These are phyloP conservation scores for Medicago lupulina DNA, from an alignment of 306 rosid genomes.

Conservation along the genomic window DNA sequence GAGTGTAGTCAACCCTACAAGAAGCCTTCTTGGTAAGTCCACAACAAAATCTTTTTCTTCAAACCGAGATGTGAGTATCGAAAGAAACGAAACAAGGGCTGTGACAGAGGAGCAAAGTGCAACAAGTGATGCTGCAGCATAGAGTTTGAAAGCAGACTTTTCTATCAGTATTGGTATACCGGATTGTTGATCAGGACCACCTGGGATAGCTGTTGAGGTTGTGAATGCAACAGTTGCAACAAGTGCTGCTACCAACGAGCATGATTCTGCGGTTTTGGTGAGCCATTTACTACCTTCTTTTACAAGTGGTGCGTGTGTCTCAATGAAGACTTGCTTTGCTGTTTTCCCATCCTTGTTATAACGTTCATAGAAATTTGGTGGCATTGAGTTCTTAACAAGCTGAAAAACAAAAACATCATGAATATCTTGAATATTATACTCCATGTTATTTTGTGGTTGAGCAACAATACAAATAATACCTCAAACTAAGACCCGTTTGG, in stretches of 20 bases:
- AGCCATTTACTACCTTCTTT: slow-evolving; percentile 65
- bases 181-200: slow-evolving; percentile 43
- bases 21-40: slow-evolving; percentile 57
- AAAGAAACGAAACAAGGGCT: slow-evolving; percentile 51
- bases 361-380: slow-evolving; percentile 46
- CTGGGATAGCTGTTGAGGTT: slow-evolving; percentile 62
- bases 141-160: slow-evolving; percentile 47
- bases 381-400: slow-evolving; percentile 62
- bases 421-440: background rate
- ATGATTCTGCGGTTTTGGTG: slow-evolving; percentile 56
- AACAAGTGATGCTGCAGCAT: slow-evolving; percentile 52
- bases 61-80: slow-evolving; percentile 53
- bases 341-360: slow-evolving; percentile 50
- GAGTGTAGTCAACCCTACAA: slow-evolving; percentile 52
- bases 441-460: too few relatives aligned
- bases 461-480: too few relatives aligned
- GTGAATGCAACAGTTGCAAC: slow-evolving; percentile 72
- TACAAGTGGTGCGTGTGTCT: slow-evolving; percentile 41
- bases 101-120: slow-evolving; percentile 69
- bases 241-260: slow-evolving; percentile 72
- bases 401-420: slow-evolving; percentile 29
- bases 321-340: slow-evolving; percentile 52
- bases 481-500: too few relatives aligned
- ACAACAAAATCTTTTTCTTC: slow-evolving; percentile 56
- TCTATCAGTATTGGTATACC: slow-evolving; percentile 50